Evolutionary conservation across 2,329 filamentous ascomycete species (phyloP), one percentile per base, ranked within the genome.

Genomic region (Arthrobotrys pseudoclavata): DNA sequence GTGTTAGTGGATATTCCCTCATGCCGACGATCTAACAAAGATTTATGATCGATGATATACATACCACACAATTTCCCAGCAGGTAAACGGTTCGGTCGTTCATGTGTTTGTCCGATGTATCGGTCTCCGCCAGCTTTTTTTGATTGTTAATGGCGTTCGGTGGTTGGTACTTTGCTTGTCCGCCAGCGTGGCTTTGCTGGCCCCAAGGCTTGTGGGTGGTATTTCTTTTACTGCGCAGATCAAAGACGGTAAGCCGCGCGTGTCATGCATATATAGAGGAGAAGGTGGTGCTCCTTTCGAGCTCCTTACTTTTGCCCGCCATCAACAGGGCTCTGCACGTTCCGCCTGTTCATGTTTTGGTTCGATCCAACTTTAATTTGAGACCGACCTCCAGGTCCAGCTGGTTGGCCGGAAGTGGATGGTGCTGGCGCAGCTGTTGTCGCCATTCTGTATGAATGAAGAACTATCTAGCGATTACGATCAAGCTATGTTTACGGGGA

Each of bases 51-150:
- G 1, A 31, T 15, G 26, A 45, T 13, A n/a, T 22, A 62, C 80
- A 72, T 80, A 81, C 81, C 40, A 81, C 64, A 24, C 80, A 76
- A 45, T 80, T 81, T 29, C 76, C 80, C 15, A 81, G 69, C 15
- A 81, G 62, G 67, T 80, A 81, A 24, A 81, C 69, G 3, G 77
- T 81, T 31, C 81, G 76, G 76, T 81, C 81, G 66, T 80, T 80
- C 80, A 81, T 81, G 60, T 81, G 81, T 57, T 80, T 81, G 53
- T 81, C 81, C 45, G 80, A 80, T 15, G 81, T 81, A 75, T 81
- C 81, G 40, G 80, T 81, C 67, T 81, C 81, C 20, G 76, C 66
- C 20, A 79, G 53, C 52, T 79, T 81, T 22, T 77, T 77, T 40
- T 77, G 74, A n/a, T 77, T 76, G 22, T 62, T 71, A 4, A 68